Conservation (phyloP, 179 eudicot species). For the Carnegiea gigantea region DNA sequence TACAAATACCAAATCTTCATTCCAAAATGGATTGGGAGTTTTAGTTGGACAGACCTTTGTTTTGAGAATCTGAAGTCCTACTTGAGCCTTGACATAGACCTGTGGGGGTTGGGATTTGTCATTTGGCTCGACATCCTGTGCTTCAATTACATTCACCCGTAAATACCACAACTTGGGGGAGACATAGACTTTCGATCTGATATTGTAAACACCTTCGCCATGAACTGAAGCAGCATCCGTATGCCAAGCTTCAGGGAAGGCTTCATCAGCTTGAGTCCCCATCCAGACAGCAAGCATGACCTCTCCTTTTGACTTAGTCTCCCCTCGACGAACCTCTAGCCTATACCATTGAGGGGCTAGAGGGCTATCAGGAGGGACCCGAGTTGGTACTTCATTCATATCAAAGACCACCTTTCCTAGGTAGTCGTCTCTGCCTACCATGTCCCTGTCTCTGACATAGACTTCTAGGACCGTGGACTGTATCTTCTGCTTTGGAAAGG, state of each 20-base stretch:
- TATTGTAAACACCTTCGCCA: constrained; percentile 41
- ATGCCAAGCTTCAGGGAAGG: constrained; percentile 56
- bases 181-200: constrained; percentile 46
- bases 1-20: constrained; percentile 82
- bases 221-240: constrained; percentile 44
- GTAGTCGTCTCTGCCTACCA: constrained; percentile 50
- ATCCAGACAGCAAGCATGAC: constrained; percentile 54
- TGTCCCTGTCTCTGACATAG: constrained; percentile 40
- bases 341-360: constrained; percentile 53
- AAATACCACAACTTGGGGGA: constrained; percentile 48
- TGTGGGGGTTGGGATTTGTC: constrained; percentile 43
- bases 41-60: constrained; percentile 51
- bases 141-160: constrained; percentile 46
- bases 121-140: constrained; percentile 44
- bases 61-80: constrained; percentile 62
- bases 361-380: constrained; percentile 55
- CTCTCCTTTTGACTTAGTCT: constrained; percentile 41
- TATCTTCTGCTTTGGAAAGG: constrained; percentile 43
- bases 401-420: constrained; percentile 48
- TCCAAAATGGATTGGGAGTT: constrained; percentile 73
- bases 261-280: constrained; percentile 56
- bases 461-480: constrained; percentile 49
- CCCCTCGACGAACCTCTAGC: constrained; percentile 47
- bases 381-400: constrained; percentile 42
- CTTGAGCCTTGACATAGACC: constrained; percentile 69